A percentile compares a stretch with the other conserved stretches of the same genome.
Conservation (phyloP, 208 protist genomes). For the Plasmodiophora brassicae region DNA sequence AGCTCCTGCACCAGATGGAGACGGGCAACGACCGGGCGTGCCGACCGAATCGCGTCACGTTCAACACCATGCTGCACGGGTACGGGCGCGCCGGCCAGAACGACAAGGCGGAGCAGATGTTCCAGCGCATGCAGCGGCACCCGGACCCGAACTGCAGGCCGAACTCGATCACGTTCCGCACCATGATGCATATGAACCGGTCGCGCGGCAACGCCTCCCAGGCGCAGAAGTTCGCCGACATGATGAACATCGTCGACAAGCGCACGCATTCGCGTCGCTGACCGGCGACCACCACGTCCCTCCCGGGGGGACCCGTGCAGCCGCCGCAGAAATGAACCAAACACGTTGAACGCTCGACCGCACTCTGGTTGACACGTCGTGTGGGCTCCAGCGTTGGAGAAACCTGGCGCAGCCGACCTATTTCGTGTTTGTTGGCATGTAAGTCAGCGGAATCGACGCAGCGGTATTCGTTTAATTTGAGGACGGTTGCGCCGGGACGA, state of each 20-base stretch:
- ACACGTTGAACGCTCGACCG: no score
- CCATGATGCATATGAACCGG: slow-evolving; percentile 33
- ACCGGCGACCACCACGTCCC: no score
- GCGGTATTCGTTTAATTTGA: no score
- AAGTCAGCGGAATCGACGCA: no score
- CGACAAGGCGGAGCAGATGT: slow-evolving; percentile 10
- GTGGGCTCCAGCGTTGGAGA: no score
- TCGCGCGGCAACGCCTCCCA: neutral
- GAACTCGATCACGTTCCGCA: slow-evolving; percentile 8
- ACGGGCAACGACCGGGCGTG: neutral
- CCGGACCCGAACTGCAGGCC: neutral
- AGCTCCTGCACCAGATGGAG: slow-evolving; percentile 5
- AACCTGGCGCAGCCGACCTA: no score
- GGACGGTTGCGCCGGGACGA: no score
- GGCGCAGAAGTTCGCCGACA: slow-evolving; percentile 34
- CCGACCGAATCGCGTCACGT: slow-evolving; percentile 27
- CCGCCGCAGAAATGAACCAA: no score
- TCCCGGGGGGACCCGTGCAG: no score
- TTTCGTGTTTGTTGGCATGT: no score
- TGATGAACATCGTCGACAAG: slow-evolving; percentile 21
- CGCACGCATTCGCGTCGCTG: neutral
- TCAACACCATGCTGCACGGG: slow-evolving; percentile 32
- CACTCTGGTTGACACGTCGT: no score
- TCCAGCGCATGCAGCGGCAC: slow-evolving; percentile 29
- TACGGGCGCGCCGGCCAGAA: neutral